Percentiles rank a stretch among this genome's conserved stretches.
phyloP scores from a whole-genome alignment of 768 basidiomycete species.

The Boletus rubroflammeus region DNA sequence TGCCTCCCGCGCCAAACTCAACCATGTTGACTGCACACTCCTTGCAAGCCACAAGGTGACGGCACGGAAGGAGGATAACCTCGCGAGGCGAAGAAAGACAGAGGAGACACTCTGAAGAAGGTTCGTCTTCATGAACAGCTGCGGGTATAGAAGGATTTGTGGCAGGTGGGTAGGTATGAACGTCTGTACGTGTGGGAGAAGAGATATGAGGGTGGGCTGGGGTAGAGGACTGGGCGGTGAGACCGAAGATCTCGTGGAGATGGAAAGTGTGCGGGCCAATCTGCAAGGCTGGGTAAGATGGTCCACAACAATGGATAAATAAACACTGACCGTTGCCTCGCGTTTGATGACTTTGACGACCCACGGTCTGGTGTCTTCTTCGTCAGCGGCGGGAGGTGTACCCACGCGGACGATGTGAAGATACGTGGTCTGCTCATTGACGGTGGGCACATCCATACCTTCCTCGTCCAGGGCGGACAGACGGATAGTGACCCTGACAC shows the following conservation, averaged over 20 bases:
- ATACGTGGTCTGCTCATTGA: constrained; percentile 88
- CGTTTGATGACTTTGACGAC: constrained; percentile 90
- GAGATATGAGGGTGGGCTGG: constrained; percentile 35
- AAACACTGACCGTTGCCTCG: constrained; percentile 66
- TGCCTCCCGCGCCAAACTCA: constrained; percentile 92
- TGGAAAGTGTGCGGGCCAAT: constrained; percentile 95
- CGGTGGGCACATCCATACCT: constrained; percentile 59
- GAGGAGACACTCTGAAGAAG: constrained; percentile 85
- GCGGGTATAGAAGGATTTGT: constrained; percentile 20
- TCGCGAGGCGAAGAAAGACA: constrained; percentile 87
- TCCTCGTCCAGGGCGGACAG: constrained; percentile 79
- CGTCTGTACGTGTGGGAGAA: constrained; percentile 34
- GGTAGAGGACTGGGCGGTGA: constrained; percentile 56
- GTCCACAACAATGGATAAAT: background rate
- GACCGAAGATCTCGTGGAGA: constrained; percentile 91
- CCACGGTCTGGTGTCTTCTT: constrained; percentile 73
- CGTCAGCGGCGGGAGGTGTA: constrained; percentile 34
- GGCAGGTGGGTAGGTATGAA: constrained; percentile 48
- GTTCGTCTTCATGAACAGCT: constrained; percentile 54
- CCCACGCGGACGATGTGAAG: constrained; percentile 79
- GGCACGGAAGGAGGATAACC: constrained; percentile 88
- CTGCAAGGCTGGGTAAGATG: constrained; percentile 33
- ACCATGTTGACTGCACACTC: constrained; percentile 97
- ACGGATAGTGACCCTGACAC: constrained; percentile 74
- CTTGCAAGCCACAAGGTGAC: constrained; percentile 92